phyloP scores from a whole-genome alignment of 2,329 filamentous ascomycete genomes.

The Cladobotryum mycophilum region DNA sequence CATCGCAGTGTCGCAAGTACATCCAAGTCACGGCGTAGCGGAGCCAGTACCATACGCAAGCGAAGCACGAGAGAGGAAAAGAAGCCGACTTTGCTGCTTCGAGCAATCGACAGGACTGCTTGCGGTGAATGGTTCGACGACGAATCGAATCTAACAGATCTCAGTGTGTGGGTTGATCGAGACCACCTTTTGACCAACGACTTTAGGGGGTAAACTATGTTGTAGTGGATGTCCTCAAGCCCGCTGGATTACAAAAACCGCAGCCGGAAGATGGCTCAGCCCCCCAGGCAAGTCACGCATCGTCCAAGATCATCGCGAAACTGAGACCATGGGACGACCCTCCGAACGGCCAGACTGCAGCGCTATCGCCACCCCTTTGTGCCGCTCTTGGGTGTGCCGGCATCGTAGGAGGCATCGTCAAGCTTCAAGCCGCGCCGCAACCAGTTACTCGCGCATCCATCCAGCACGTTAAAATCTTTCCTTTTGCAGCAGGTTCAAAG shows the following conservation, averaged over 20 bases:
- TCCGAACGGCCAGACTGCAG: constrained; percentile 72
- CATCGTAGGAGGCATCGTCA: constrained; percentile 79
- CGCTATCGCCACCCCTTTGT: constrained; percentile 73
- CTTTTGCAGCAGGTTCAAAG: constrained; percentile 60
- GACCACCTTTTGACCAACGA: constrained; percentile 67
- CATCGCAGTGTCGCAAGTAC: constrained; percentile 74
- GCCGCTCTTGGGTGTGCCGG: constrained; percentile 63
- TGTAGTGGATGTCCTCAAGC: constrained; percentile 78
- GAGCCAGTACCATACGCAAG: constrained; percentile 62
- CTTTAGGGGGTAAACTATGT: constrained; percentile 70
- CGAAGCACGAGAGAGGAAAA: constrained; percentile 56
- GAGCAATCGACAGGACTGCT: constrained; percentile 66
- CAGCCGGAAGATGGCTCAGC: constrained; percentile 61
- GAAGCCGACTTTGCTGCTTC: constrained; percentile 65
- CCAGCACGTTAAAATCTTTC: constrained; percentile 67
- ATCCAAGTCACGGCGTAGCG: constrained; percentile 72
- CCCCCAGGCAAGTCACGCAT: constrained; percentile 36
- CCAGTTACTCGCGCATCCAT: constrained; percentile 62
- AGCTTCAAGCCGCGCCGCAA: constrained; percentile 73
- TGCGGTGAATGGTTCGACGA: constrained; percentile 74
- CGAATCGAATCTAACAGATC: constrained; percentile 47
- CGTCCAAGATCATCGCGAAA: constrained; percentile 64
- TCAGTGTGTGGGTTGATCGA: constrained; percentile 80
- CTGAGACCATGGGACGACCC: constrained; percentile 78
- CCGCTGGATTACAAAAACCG: constrained; percentile 67